phyloP scores from a whole-genome alignment of 495 filamentous ascomycete species.

The Podospora pseudocomata region DNA sequence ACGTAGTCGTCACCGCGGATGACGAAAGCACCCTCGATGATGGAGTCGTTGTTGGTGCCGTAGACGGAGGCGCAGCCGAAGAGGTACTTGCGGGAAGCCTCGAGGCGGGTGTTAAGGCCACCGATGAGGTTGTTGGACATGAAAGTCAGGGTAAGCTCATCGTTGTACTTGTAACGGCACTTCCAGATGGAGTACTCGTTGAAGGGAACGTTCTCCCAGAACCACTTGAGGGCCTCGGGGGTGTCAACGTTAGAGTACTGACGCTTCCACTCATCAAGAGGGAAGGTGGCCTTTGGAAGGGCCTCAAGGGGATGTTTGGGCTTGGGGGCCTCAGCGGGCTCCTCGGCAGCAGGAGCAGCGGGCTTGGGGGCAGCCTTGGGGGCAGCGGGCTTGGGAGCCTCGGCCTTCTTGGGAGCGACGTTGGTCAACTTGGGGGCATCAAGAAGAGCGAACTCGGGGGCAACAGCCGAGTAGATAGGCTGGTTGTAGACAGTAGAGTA shows the following conservation, averaged over 20 bases:
- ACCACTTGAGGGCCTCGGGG: conserved; percentile 86
- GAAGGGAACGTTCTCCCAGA: conserved; percentile 92
- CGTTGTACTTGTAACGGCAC: conserved; percentile 94
- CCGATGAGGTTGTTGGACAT: conserved; percentile 97
- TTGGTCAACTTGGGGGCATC: conserved; percentile 82
- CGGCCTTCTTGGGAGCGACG: conserved; percentile 80
- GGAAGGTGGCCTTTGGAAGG: conserved; percentile 72
- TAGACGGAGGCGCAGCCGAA: conserved; percentile 91
- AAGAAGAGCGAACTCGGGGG: conserved; percentile 67
- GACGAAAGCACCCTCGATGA: conserved; percentile 88
- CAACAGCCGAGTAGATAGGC: conserved; percentile 78
- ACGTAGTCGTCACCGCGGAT: conserved; percentile 84
- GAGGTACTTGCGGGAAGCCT: conserved; percentile 97
- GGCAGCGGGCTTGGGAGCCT: conserved; percentile 53
- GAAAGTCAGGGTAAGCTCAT: conserved; percentile 94
- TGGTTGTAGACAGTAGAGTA: conserved; percentile 91
- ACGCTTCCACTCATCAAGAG: conserved; percentile 96
- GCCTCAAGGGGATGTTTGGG: conserved; percentile 93
- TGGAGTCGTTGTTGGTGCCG: conserved; percentile 77
- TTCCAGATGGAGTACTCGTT: conserved; percentile 94
- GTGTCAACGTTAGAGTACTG: conserved; percentile 97
- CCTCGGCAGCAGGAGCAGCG: conserved; percentile 59
- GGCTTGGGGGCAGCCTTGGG: conserved; percentile 53
- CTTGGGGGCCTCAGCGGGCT: conserved; percentile 71
- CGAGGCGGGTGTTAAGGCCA: conserved; percentile 96